Evolutionary conservation across 2,329 filamentous ascomycete species (phyloP).

Genomic region (Colletotrichum chrysophilum): DNA sequence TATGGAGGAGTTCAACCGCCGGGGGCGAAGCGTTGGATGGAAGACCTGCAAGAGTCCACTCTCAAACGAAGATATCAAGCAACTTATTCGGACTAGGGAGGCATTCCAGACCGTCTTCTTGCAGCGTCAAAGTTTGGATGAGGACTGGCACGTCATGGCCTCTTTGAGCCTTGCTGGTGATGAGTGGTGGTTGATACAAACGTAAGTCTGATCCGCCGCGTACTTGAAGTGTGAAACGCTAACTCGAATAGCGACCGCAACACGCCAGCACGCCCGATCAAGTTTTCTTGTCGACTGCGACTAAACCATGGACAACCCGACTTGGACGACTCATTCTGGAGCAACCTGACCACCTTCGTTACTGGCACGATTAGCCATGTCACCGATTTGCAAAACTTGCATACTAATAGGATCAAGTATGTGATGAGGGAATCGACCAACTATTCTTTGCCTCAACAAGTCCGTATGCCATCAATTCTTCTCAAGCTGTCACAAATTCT

Average conservation of each 20-base stretch:
- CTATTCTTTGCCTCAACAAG: constrained; percentile 44
- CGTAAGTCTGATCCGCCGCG: constrained; percentile 47
- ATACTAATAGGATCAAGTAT: constrained; percentile 48
- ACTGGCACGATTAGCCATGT: constrained; percentile 57
- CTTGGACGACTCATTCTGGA: constrained; percentile 56
- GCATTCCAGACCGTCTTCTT: constrained; percentile 72
- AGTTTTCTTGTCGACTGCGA: constrained; percentile 35
- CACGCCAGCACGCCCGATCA: constrained; percentile 28
- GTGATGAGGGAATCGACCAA: constrained; percentile 36
- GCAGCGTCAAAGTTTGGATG: constrained; percentile 72
- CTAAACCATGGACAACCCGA: constrained; percentile 49
- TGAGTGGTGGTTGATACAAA: constrained; percentile 77
- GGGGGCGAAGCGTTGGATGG: constrained; percentile 72
- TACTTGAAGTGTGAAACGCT: neutral
- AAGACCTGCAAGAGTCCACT: constrained; percentile 52
- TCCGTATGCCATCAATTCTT: constrained; percentile 53
- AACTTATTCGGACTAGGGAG: constrained; percentile 66
- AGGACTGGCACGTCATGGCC: constrained; percentile 75
- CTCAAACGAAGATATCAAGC: constrained; percentile 60
- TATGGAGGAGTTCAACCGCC: constrained; percentile 65
- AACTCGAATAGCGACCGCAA: constrained; percentile 29
- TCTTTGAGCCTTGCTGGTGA: constrained; percentile 76
- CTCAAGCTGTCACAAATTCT: constrained; percentile 53
- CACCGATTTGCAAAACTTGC: constrained; percentile 53
- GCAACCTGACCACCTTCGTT: constrained; percentile 53